Base-by-base conservation (phyloP, 345 rosid species). In the Populus simonii region DNA sequence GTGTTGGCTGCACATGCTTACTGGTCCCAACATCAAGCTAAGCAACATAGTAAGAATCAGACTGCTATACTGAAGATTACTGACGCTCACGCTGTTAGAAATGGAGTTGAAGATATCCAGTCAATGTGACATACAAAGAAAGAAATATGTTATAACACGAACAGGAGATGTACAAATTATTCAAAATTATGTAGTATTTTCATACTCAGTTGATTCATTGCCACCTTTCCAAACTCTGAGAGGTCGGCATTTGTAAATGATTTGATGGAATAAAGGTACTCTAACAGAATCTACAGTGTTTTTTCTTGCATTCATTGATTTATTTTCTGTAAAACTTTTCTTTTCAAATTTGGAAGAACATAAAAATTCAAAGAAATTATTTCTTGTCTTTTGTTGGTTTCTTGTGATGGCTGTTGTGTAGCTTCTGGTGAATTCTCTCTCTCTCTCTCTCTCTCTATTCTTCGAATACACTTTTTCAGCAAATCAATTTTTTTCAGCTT, bases 11-110 rank as follows among this genome's bases (percentile, higher is more conserved):
- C 99, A 74, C 98, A 90, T 49, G 87, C 85, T 36, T 89, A 83
- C 84, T 93, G 99, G 99, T 86, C 91, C 68, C 96, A 89, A 73
- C 88, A 93, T 82, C 98, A 89, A 77, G 85, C 85, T 13, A 95
- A 90, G 87, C 98, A 90, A 49, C 89, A 86, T 45, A 85, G 86
- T 81, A 92, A 90, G 86, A 87, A 71, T 73, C 91, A 84, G 36
- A 74, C 79, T 39, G 72, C 78, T 65, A 43, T 73, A 51, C 51
- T 39, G 72, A 81, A 73, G 83, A 83, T 80, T 12, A 41, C 81
- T 1, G 81, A 78, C 23, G 76, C 45, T 33, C 80, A 66, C 29
- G 74, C 74, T 39, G 71, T 73, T 70, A 33, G 80, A 59, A 76
- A 76, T 57, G 79, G 59, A 43, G 80, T 57, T 9, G 85, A 83